Percentiles rank a stretch among this genome's conserved stretches.
phyloP scores from a whole-genome alignment of 768 basidiomycete genomes.

The Mrakia gelida region DNA sequence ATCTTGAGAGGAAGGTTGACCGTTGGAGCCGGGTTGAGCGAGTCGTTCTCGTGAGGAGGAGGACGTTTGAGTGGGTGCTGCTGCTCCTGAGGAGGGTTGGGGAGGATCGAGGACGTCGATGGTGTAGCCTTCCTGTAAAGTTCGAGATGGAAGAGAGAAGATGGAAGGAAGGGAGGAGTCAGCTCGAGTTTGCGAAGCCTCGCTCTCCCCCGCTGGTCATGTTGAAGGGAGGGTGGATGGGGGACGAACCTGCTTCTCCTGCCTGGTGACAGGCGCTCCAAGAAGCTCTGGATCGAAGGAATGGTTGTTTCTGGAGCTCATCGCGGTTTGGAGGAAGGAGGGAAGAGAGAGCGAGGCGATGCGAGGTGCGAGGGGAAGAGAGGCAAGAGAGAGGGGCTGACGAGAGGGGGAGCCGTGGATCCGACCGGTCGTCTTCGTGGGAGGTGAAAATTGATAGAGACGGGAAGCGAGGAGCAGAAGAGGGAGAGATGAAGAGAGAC shows the following conservation, averaged over 20 bases:
- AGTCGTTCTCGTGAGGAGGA: neutral
- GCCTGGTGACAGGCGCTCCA: neutral
- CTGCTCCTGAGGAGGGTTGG: neutral
- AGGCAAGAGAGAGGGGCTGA: neutral
- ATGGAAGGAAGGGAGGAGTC: neutral
- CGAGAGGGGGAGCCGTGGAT: no score
- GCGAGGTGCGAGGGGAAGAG: neutral
- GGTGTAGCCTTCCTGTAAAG: constrained; percentile 2
- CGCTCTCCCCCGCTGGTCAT: no score
- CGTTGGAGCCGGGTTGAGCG: neutral
- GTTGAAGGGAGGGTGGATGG: neutral
- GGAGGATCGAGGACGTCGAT: neutral
- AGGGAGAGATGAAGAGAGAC: no score
- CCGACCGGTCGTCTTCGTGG: no score
- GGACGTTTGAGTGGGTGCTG: neutral
- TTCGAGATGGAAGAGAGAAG: neutral
- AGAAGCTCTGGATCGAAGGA: neutral
- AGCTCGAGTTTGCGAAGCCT: neutral
- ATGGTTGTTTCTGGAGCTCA: neutral
- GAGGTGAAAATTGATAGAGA: no score
- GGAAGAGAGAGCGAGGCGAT: neutral
- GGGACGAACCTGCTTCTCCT: neutral
- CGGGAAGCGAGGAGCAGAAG: no score
- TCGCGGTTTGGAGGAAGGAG: neutral
- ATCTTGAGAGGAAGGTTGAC: no score